These are phyloP conservation scores for Sisymbrium irio DNA, from an alignment of 345 rosid genomes.

Conservation along the genomic window DNA sequence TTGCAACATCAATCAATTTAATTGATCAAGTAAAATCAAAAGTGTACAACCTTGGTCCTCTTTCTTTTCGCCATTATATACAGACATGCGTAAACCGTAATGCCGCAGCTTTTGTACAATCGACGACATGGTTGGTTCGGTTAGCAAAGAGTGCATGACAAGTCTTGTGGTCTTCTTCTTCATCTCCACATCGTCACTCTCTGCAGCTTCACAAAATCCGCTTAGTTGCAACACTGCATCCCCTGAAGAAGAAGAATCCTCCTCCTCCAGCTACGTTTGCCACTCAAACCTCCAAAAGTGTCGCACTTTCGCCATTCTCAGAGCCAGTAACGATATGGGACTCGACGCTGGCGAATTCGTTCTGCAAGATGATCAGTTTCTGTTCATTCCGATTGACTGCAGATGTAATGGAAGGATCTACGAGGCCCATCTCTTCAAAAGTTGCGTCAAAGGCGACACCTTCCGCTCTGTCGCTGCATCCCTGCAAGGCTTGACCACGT, in stretches of 20 bases:
- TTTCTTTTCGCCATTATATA: slow-evolving; percentile 1
- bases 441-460: slow-evolving; percentile 57
- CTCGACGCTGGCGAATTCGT: slow-evolving; percentile 50
- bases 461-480: slow-evolving; percentile 58
- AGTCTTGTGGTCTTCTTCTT: slow-evolving; percentile 27
- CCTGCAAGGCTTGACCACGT: slow-evolving; percentile 67
- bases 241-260: slow-evolving; percentile 36
- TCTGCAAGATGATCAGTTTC: slow-evolving; percentile 45
- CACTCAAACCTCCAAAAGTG: slow-evolving; percentile 39
- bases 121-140: slow-evolving; percentile 42
- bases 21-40: neutral
- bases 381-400: slow-evolving; percentile 61
- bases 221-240: slow-evolving; percentile 44
- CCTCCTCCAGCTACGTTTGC: slow-evolving; percentile 45
- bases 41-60: neutral
- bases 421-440: slow-evolving; percentile 51
- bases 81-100: neutral
- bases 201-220: slow-evolving; percentile 33
- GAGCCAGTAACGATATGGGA: slow-evolving; percentile 57
- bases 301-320: slow-evolving; percentile 55
- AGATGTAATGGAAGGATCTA: slow-evolving; percentile 54
- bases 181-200: slow-evolving; percentile 33
- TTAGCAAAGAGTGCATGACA: slow-evolving; percentile 36
- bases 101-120: neutral
- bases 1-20: slow-evolving; percentile 2